Base-by-base conservation (phyloP, 768 basidiomycete species). In the Mycena belliarum region DNA sequence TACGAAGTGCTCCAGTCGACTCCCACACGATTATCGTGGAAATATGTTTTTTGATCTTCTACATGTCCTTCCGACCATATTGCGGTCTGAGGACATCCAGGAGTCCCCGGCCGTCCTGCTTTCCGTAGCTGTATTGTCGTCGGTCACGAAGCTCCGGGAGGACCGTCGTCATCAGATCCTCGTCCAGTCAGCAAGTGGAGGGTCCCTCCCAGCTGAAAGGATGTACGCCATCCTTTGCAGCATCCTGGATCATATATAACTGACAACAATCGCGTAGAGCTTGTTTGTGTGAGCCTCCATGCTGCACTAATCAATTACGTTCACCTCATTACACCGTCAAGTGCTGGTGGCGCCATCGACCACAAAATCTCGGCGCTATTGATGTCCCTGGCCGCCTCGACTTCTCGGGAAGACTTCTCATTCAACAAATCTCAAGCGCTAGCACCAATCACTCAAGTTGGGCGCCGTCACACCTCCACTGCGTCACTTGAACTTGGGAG, bases 201-300 rank as follows among this genome's bases (percentile, higher is more conserved):
- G 88, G 24, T 81, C 86, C 11, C 73, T 95, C 18, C 94, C 94
- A 3, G 83, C 86, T 0, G 95, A 97, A 65, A 80, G 93, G 33
- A 74, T 98, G 14, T 85, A 84, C 60, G 74, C 82, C 2, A 83
- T 96, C 42, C 78, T 98, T 12, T 84, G 87, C 42, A 84, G 79
- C 61, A 77, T 93, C 26, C 70, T 97, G 51, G 86, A 92, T n/a
- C n/a, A 50, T 88, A 86, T 46, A 82, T 95, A 54, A 66, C 88
- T 55, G 86, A 89, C 59, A 87, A 82, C 57, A 91, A 88, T 58
- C 87, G 86, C 14, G 82, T 89, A 25, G 93, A 96, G 68, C 78
- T 92, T 48, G 89, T 95, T 18, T 88, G 95, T 24, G 96, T 95
- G 8, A 98, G 98, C 68, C 78, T 98, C n/a, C 98, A 96, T 70